A percentile compares a stretch with the other conserved stretches of the same genome.
phyloP scores from a whole-genome alignment of 805 yeast genomes.

The Priceomyces castillae region DNA sequence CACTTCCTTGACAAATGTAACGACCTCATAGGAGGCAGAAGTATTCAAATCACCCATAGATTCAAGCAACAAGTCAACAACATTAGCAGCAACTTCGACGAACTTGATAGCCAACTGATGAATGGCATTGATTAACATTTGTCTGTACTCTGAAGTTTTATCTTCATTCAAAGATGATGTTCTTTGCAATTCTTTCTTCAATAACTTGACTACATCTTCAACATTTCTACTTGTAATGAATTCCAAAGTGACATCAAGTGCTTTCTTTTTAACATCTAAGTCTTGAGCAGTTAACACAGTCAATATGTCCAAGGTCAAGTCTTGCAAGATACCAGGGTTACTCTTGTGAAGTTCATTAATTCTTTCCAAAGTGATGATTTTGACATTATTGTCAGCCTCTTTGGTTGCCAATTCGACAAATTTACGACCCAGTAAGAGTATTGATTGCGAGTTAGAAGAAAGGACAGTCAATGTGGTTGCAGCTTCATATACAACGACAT shows the following conservation, averaged over 20 bases:
- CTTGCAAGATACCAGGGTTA: constrained; percentile 82
- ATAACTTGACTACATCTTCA: constrained; percentile 86
- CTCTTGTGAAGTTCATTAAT: constrained; percentile 69
- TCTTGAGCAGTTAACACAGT: constrained; percentile 87
- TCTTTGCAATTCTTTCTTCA: constrained; percentile 85
- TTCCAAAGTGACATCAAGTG: constrained; percentile 77
- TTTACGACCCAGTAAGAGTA: constrained; percentile 78
- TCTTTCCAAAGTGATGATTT: constrained; percentile 86
- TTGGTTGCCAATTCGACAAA: constrained; percentile 85
- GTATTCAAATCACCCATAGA: constrained; percentile 83
- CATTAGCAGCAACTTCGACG: constrained; percentile 87
- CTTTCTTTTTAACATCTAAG: constrained; percentile 84
- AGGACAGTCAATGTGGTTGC: constrained; percentile 72
- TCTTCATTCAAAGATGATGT: constrained; percentile 74
- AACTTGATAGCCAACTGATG: constrained; percentile 86
- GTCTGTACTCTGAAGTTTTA: constrained; percentile 82
- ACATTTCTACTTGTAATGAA: constrained; percentile 85
- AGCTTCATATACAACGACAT: constrained; percentile 85
- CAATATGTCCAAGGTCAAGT: constrained; percentile 78
- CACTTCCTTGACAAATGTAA: constrained; percentile 90
- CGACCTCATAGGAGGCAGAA: constrained; percentile 82
- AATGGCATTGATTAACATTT: constrained; percentile 80
- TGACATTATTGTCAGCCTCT: constrained; percentile 94
- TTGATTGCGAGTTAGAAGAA: constrained; percentile 61
- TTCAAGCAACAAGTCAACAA: constrained; percentile 83